Percentiles rank a stretch among this genome's conserved stretches.
Conservation (phyloP, 352 stramenopile species). For the Achlya hypogyna region DNA sequence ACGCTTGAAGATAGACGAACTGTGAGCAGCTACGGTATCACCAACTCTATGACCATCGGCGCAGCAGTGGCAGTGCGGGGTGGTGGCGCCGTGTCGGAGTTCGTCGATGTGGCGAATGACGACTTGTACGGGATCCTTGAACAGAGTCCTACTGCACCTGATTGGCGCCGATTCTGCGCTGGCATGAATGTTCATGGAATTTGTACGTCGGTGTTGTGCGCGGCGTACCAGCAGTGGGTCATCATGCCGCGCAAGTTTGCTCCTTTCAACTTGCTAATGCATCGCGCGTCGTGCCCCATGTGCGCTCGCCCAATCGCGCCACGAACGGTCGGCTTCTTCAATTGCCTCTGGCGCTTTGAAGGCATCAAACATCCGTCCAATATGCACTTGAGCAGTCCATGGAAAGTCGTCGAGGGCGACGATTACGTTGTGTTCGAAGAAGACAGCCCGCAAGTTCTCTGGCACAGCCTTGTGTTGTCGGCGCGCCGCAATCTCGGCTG, state of each 20-base stretch:
- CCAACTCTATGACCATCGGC: background rate
- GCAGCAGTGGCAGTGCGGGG: background rate
- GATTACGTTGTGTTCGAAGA: background rate
- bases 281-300: conserved; percentile 1
- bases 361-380: background rate
- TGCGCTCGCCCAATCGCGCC: background rate
- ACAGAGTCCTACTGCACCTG: background rate
- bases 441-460: background rate
- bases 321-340: conserved; percentile 4
- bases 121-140: background rate
- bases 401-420: background rate
- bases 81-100: background rate
- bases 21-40: background rate
- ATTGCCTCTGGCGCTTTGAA: conserved; percentile 21
- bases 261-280: conserved; percentile 12
- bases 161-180: background rate
- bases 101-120: conserved; percentile 8
- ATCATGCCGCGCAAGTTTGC: background rate
- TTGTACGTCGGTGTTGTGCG: background rate
- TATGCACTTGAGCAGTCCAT: conserved; percentile 16
- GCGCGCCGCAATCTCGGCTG: background rate
- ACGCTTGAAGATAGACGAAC: background rate
- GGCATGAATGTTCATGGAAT: conserved; percentile 17
- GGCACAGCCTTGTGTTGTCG: background rate
- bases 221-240: background rate